Base-by-base conservation (phyloP, 345 rosid genomes). In the Laguncularia racemosa region DNA sequence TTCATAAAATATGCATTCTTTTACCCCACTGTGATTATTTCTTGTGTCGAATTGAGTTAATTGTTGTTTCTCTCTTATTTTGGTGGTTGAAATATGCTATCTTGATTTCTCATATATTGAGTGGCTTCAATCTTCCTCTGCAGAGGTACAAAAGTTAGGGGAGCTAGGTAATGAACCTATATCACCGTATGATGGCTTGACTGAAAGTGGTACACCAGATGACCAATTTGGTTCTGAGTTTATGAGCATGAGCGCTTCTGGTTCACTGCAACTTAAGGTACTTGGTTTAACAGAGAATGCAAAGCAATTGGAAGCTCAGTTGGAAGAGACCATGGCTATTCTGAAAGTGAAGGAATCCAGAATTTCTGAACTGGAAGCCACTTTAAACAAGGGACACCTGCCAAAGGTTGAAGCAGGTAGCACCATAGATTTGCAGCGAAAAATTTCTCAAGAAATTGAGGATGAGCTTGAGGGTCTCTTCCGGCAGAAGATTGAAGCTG, bases 401-500 rank as follows among this genome's bases (percentile, higher is more conserved):
- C 49, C 51, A 11, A 63, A 60, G 72, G 77, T 63, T 72, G 81
- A 74, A 71, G 56, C 75, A 18, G 71, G 43, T 67, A 61, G 65
- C 77, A 70, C 52, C 75, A 72, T 46, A 64, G 40, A 57, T 63
- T 51, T 52, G 46, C 60, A 33, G 7, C 40, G 15, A 49, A 20
- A 68, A 48, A 26, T 58, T 15, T 44, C 16, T 46, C 18, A 52
- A 44, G 86, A 76, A 71, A 65, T 71, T 53, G 89, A 80, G 74
- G 55, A 53, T 0, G 78, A 75, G 56, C 59, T 84, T 12, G 97
- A 87, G 67, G 73, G 71, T 45, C 73, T 84, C 20, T 87, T 85
- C 71, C 73, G 54, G 78, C 84, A 79, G 67, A 89, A 81, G 84
- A 76, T 89, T 3, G 87, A 85, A 71, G 86, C 87, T 48, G 97